A percentile compares a stretch with the other conserved stretches of the same genome.
Conservation (phyloP, 1,139 yeast species). For the Hyphopichia pseudoburtonii region DNA sequence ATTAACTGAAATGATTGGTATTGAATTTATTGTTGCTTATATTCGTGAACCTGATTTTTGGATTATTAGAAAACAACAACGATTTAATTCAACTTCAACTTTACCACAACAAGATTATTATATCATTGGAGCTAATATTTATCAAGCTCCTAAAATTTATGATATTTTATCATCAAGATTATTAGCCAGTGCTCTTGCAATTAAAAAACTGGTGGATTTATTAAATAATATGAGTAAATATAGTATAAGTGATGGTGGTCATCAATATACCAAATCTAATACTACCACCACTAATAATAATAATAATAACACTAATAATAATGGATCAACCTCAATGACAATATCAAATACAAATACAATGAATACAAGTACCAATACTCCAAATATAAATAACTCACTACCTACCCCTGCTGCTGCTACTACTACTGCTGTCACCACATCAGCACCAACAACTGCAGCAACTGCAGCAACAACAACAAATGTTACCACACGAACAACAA, state of each 20-base stretch:
- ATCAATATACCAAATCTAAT: constrained; percentile 21
- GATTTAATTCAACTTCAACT: constrained; percentile 53
- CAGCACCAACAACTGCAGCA: not conserved
- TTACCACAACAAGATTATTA: constrained; percentile 67
- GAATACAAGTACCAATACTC: constrained; percentile 4
- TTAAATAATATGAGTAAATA: constrained; percentile 36
- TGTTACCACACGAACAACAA: not conserved
- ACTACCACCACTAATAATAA: not conserved
- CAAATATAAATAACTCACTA: too few relatives aligned
- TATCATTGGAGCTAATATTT: constrained; percentile 87
- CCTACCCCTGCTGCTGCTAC: not conserved
- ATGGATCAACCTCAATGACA: not conserved
- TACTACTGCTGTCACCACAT: not conserved
- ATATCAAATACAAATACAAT: constrained; percentile 3
- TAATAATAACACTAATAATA: too few relatives aligned
- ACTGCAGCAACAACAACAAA: not conserved
- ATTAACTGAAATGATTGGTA: constrained; percentile 76
- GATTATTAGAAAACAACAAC: constrained; percentile 79
- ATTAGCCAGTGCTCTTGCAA: constrained; percentile 35
- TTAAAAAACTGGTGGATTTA: constrained; percentile 36
- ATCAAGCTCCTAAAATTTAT: constrained; percentile 73
- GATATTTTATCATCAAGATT: constrained; percentile 41
- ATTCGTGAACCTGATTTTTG: constrained; percentile 89
- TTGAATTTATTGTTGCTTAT: constrained; percentile 75
- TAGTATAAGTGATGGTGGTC: constrained; percentile 40